A percentile compares a stretch with the other conserved stretches of the same genome.
Evolutionary conservation across 768 basidiomycete species (phyloP).

Genomic region (Russula earlei): DNA sequence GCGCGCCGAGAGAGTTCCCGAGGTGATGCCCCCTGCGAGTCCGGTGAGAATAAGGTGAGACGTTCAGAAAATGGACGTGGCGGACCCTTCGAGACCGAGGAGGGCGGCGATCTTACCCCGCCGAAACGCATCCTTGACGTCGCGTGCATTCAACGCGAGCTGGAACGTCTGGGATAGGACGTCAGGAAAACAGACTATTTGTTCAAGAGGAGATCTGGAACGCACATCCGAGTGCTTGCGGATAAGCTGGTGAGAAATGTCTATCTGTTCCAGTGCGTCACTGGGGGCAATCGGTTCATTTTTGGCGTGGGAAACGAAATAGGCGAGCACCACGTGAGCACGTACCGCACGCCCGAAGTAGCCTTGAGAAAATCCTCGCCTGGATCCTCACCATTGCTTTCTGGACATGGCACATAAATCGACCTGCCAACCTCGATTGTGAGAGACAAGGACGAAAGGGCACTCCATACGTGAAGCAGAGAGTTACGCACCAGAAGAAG

Average conservation of each 20-base stretch:
- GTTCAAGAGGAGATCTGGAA: background rate
- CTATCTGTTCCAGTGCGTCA: conserved; percentile 93
- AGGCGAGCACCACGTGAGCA: conserved; percentile 23
- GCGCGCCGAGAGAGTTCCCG: conserved; percentile 78
- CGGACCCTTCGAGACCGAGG: conserved; percentile 90
- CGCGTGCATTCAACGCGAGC: conserved; percentile 41
- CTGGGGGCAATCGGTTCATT: conserved; percentile 26
- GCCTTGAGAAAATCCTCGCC: conserved; percentile 48
- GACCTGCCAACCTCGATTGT: conserved; percentile 39
- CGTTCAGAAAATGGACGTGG: background rate
- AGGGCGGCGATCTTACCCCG: conserved; percentile 76
- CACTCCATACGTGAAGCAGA: background rate
- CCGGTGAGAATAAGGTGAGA: background rate
- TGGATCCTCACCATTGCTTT: conserved; percentile 44
- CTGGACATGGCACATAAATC: conserved; percentile 53
- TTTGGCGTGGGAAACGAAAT: background rate
- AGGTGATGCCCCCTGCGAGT: conserved; percentile 74
- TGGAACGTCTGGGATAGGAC: conserved; percentile 47
- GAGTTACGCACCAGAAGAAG: conserved; percentile 74
- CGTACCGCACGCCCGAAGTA: conserved; percentile 47
- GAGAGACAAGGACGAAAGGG: background rate
- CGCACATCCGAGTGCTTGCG: conserved; percentile 66
- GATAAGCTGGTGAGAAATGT: conserved; percentile 71
- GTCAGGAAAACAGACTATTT: background rate
- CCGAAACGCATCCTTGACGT: conserved; percentile 48